These are phyloP conservation scores for Amauroascus verrucosus DNA, from an alignment of 2,329 filamentous ascomycete genomes.

Conservation along the genomic window DNA sequence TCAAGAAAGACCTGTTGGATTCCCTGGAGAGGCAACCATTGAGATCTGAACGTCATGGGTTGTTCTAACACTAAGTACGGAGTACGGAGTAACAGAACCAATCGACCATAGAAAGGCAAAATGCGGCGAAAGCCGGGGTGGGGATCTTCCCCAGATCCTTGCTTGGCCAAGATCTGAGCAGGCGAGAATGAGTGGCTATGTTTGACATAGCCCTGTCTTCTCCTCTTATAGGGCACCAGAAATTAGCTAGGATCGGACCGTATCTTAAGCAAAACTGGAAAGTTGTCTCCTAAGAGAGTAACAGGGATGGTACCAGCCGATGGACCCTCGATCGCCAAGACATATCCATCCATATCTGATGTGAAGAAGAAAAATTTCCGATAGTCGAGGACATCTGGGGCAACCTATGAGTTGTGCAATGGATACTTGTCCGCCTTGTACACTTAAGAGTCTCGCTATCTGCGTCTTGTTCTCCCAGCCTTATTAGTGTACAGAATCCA, in stretches of 20 bases:
- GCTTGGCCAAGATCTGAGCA: neutral
- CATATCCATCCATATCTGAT: neutral
- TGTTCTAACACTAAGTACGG: neutral
- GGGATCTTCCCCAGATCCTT: neutral
- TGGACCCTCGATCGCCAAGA: constrained; percentile 1
- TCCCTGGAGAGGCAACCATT: too few relatives aligned
- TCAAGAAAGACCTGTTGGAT: neutral
- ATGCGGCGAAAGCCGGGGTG: neutral
- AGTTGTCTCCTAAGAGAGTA: neutral
- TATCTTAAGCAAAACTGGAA: neutral
- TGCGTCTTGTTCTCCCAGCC: neutral
- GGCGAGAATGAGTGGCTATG: neutral
- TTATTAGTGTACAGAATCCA: neutral
- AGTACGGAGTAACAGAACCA: neutral
- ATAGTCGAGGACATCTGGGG: neutral
- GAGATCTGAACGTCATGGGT: neutral
- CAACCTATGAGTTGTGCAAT: neutral
- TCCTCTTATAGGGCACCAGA: neutral
- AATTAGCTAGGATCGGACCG: neutral
- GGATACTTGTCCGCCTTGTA: neutral
- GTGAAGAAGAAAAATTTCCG: constrained; percentile 1
- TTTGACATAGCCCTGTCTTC: neutral
- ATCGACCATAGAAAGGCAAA: neutral
- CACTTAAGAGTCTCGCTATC: neutral
- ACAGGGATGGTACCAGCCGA: neutral